Conservation (phyloP, 1,284 basidiomycete genomes). For the Peniophora sp. region DNA sequence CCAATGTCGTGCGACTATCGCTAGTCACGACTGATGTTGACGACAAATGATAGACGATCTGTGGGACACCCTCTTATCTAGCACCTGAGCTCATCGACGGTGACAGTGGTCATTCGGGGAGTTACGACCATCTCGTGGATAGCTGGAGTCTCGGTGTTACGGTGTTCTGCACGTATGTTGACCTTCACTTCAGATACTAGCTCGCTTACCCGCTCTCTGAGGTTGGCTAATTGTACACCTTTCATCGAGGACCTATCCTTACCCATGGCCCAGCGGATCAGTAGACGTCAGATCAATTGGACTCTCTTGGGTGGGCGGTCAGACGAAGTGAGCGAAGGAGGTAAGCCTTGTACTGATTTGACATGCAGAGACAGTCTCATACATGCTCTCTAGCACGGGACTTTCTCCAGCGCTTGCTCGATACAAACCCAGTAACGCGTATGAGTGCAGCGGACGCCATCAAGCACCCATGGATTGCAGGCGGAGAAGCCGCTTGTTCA, state of each 20-base stretch:
- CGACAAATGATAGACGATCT: conserved; percentile 56
- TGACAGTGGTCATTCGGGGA: conserved; percentile 46
- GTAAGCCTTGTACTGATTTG: too few relatives aligned
- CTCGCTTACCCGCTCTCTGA: conserved; percentile 18
- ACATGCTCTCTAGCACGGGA: too few relatives aligned
- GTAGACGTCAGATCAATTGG: conserved; percentile 57
- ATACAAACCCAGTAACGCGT: too few relatives aligned
- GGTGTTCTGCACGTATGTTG: conserved; percentile 72
- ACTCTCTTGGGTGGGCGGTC: conserved; percentile 6
- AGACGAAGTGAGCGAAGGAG: too few relatives aligned
- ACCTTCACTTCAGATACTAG: not conserved
- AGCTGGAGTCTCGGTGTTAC: conserved; percentile 93
- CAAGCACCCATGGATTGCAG: too few relatives aligned
- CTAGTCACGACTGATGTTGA: conserved; percentile 6
- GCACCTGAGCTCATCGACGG: conserved; percentile 80
- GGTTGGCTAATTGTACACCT: conserved; percentile 64
- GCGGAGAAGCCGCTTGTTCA: too few relatives aligned
- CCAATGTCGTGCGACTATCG: too few relatives aligned
- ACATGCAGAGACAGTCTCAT: too few relatives aligned
- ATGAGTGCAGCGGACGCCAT: too few relatives aligned
- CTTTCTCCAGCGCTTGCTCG: too few relatives aligned
- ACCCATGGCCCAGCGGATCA: conserved; percentile 48
- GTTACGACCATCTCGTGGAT: conserved; percentile 82
- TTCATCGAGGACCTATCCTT: conserved; percentile 62
- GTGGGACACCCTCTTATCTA: conserved; percentile 79